Percentiles rank a stretch among this genome's conserved stretches.
These are phyloP conservation scores for Silene latifolia DNA, from an alignment of 148 eudicot genomes.

Conservation along the genomic window DNA sequence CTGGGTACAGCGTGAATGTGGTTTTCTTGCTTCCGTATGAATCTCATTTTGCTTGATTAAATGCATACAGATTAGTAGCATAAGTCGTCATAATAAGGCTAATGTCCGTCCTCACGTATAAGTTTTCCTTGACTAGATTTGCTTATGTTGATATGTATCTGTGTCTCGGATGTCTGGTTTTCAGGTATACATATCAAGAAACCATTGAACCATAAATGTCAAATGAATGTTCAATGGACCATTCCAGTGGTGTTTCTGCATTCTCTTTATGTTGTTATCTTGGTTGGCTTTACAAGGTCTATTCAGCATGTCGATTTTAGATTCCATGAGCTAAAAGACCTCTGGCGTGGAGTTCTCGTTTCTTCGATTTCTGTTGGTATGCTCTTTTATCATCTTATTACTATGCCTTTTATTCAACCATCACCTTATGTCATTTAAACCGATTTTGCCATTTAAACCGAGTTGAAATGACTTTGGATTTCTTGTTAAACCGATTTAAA, in stretches of 20 bases:
- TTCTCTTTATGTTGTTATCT: constrained; percentile 54
- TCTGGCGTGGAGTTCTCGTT: constrained; percentile 76
- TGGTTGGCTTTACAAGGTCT: constrained; percentile 63
- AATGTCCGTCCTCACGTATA: not conserved
- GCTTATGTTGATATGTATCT: not conserved
- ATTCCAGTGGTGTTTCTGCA: constrained; percentile 61
- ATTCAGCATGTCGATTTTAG: constrained; percentile 75
- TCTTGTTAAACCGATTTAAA: no score
- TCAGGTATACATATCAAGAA: constrained; percentile 56
- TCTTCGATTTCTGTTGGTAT: constrained; percentile 67
- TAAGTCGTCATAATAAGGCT: not conserved
- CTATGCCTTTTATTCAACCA: not conserved
- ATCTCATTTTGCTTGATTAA: not conserved
- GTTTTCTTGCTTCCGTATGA: no score
- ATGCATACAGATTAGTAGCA: not conserved
- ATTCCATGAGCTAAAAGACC: constrained; percentile 91
- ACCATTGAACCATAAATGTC: constrained; percentile 70
- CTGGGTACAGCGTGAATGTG: no score
- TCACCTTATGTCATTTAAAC: no score
- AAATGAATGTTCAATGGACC: constrained; percentile 63
- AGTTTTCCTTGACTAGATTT: not conserved
- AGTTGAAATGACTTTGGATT: no score
- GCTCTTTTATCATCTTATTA: not conserved
- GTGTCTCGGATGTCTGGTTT: constrained; percentile 4
- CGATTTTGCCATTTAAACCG: no score